Evolutionary conservation across 2,329 filamentous ascomycete species (phyloP), one percentile per base, ranked within the genome.

Genomic region (Bipolaris sorokiniana): DNA sequence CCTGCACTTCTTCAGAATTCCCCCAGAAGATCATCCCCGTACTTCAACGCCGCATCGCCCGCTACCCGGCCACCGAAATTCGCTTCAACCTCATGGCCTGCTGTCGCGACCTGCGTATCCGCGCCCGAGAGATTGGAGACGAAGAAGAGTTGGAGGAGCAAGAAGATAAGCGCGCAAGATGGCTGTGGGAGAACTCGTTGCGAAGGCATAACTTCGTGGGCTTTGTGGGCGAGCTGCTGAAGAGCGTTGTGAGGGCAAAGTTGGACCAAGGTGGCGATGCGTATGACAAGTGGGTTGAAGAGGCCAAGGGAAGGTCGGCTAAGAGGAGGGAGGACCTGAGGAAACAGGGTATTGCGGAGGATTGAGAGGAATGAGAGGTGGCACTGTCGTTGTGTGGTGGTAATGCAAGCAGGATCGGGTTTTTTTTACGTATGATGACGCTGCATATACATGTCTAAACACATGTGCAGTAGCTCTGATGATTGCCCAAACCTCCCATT

Each of bases 21-120:
- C 87, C 92, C 0, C 81, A 86, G 53, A 89, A 88, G 68, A 90
- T 98, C 46, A 91, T 96, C 62, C 85, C 90, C n/a, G 93, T 98
- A 36, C 81, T 99, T 56, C 90, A 91, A 78, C 83, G 89, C 55
- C 86, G 95, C 51, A 90, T 99, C 66, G 88, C 85, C 58, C 84
- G 94, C 54, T 98, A 99, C 77, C 92, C 92, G 15, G 81, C 86
- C 16, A 85, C 87, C 1, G 95, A 99, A 82, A 97, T 98, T 61
- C 85, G 92, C 42, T 99, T 99, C 82, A 99, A 99, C 77, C 83
- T 99, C 51, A 86, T 99, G 74, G 95, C 94, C 42, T 93, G 97
- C 84, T 91, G 94, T 66, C 84, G 89, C 63, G 95, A 99, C 79
- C 81, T 93, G 73, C 84, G 95, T 41, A 81, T 90, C 44, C 83